These are phyloP conservation scores for Persicaria maculosa DNA, from an alignment of 148 eudicot genomes.

Conservation along the genomic window DNA sequence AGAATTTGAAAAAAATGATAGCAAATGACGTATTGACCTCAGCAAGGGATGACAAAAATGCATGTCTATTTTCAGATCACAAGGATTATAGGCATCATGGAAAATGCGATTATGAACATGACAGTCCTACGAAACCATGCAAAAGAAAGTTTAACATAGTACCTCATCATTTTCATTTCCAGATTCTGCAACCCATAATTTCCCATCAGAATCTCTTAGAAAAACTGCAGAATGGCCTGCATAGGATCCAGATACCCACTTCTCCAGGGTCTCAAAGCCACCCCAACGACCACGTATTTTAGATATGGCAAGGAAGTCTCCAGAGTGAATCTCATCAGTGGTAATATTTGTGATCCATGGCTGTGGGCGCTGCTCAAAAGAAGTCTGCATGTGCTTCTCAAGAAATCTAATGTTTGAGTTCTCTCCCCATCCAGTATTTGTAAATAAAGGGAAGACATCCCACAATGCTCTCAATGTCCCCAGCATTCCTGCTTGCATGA, in stretches of 20 bases:
- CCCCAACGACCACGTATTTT: constrained; percentile 97
- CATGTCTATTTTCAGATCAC: not conserved
- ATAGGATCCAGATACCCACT: constrained; percentile 95
- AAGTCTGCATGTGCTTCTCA: constrained; percentile 77
- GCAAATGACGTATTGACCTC: not conserved
- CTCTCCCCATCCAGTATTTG: constrained; percentile 89
- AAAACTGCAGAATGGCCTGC: constrained; percentile 95
- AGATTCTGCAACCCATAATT: constrained; percentile 96
- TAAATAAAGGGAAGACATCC: constrained; percentile 86
- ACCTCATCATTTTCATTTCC: constrained; percentile 95
- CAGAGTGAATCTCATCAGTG: constrained; percentile 74
- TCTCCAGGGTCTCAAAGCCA: constrained; percentile 94
- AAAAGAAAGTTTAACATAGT: not conserved
- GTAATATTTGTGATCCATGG: constrained; percentile 87
- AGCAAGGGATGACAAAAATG: not conserved
- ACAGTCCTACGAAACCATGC: not conserved
- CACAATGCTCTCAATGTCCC: constrained; percentile 82
- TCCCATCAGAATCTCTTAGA: constrained; percentile 82
- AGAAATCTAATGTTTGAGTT: constrained; percentile 76
- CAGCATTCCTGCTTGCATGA: constrained; percentile 92
- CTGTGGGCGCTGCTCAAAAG: constrained; percentile 70
- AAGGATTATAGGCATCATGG: not conserved
- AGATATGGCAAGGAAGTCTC: constrained; percentile 89
- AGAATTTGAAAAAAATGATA: not conserved
- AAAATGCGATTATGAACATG: not conserved